Conservation (phyloP, 1,284 basidiomycete genomes). For the Chondrostereum purpureum region DNA sequence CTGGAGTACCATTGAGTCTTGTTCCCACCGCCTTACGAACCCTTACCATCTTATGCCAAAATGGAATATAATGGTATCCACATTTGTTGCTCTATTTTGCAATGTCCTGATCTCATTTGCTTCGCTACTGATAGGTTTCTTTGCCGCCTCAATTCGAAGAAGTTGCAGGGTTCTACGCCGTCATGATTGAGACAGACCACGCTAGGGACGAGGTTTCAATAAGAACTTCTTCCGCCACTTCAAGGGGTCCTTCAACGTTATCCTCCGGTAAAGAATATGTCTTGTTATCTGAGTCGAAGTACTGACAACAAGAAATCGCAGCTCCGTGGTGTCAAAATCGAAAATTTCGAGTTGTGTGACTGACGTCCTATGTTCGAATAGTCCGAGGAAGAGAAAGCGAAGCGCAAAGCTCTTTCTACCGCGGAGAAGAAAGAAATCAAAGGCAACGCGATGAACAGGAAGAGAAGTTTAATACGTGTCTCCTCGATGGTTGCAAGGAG, state of each 20-base stretch:
- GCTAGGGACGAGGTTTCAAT: conserved; percentile 87
- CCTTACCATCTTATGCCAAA: conserved; percentile 80
- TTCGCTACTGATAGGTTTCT: conserved; percentile 56
- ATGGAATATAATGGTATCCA: conserved; percentile 89
- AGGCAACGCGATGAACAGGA: conserved; percentile 81
- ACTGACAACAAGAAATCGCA: conserved; percentile 20
- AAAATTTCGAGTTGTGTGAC: conserved; percentile 79
- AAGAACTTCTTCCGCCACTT: conserved; percentile 97
- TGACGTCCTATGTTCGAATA: conserved; percentile 94
- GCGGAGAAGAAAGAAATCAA: conserved; percentile 90
- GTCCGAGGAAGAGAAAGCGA: conserved; percentile 87
- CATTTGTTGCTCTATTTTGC: conserved; percentile 8
- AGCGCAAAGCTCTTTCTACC: conserved; percentile 82
- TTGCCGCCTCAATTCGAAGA: conserved; percentile 89
- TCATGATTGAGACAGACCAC: conserved; percentile 91
- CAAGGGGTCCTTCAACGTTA: conserved; percentile 69
- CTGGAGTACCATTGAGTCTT: conserved; percentile 92
- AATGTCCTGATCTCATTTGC: too few relatives aligned
- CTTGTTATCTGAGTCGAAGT: conserved; percentile 10
- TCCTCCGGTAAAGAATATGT: conserved; percentile 77
- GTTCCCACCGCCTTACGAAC: conserved; percentile 93
- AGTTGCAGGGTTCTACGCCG: conserved; percentile 94
- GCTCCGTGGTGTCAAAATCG: conserved; percentile 74
- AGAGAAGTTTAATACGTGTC: conserved; percentile 78
- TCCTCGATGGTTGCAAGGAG: conserved; percentile 93